Evolutionary conservation across 352 stramenopile genomes (phyloP), one percentile per base, ranked within the genome.

Genomic region (Blastocystis sp.): DNA sequence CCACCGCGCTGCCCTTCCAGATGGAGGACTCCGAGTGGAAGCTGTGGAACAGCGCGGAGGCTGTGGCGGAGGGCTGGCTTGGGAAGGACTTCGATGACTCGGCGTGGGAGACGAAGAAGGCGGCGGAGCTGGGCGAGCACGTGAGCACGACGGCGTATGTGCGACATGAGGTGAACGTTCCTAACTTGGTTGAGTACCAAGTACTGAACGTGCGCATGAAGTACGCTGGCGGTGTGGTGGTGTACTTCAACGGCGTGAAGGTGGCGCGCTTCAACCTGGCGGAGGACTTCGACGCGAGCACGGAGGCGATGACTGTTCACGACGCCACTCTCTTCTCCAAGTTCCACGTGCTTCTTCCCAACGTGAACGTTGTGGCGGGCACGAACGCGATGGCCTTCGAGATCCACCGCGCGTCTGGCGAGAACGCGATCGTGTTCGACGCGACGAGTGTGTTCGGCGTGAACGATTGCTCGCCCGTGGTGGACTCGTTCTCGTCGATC

Each of bases 331-430:
- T n/a, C 13, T 78, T 78, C 50, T 62, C 39, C 50, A 66, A 29
- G 13, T 66, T 66, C 61, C 61, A 66, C n/a, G 31, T 66, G 16
- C 24, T 66, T 29, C 12, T 66, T 21, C 61, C 61, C n/a, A 66
- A 16, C 61, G 12, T 26, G 9, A 29, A 29, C 50, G 39, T 60
- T 61, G 12, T 60, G 6, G 50, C 12, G 13, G 66, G 66, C 24
- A 78, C 13, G 50, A 78, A 78, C 50, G 66, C 39, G 39, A 26
- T 78, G 9, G 66, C 66, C 50, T 62, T 78, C 50, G 66, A 78
- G 50, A 59, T 78, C n/a, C 66, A 78, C 50, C 13, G n/a, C 31
- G 16, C 61, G 10, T 6, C 24, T 6, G 61, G n/a, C n/a, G 13
- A 16, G 12, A 61, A 21, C 51, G 10, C 51, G 10, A 21, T 21